These are phyloP conservation scores for Penicillium brevicompactum DNA, from an alignment of 2,329 filamentous ascomycete genomes.

Conservation along the genomic window DNA sequence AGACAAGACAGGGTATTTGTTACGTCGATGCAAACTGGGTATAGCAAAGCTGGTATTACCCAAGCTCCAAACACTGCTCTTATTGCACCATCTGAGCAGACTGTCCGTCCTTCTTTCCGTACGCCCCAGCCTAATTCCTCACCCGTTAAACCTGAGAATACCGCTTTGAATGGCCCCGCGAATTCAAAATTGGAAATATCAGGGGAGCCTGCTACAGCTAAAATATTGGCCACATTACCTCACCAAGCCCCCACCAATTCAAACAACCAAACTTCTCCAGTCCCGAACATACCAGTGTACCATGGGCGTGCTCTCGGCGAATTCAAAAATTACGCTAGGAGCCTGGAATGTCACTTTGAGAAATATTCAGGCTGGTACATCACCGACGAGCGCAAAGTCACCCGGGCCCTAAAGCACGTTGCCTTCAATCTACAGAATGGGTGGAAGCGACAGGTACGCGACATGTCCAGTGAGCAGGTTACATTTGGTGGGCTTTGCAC, in stretches of 20 bases:
- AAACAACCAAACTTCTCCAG: neutral
- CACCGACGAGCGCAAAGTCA: conserved; percentile 5
- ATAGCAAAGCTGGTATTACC: no score
- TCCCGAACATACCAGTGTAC: conserved; percentile 6
- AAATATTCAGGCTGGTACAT: conserved; percentile 6
- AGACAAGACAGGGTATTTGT: no score
- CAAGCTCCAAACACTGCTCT: no score
- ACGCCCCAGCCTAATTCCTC: no score
- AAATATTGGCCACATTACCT: no score
- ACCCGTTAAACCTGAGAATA: no score
- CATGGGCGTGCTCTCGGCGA: conserved; percentile 4
- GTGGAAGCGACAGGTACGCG: conserved; percentile 3
- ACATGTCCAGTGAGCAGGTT: conserved; percentile 3
- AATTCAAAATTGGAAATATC: no score
- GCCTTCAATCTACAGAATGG: conserved; percentile 6
- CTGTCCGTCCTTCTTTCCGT: no score
- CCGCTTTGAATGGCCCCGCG: no score
- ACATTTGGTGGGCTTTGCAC: conserved; percentile 9
- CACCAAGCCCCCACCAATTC: neutral
- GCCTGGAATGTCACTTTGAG: conserved; percentile 10
- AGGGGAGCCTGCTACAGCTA: no score
- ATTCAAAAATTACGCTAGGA: conserved; percentile 8
- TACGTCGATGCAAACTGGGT: no score
- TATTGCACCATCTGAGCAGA: no score
- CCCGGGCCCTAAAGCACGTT: conserved; percentile 7